phyloP scores from a whole-genome alignment of 352 stramenopile species.

The Globisporangium recalcitrans region DNA sequence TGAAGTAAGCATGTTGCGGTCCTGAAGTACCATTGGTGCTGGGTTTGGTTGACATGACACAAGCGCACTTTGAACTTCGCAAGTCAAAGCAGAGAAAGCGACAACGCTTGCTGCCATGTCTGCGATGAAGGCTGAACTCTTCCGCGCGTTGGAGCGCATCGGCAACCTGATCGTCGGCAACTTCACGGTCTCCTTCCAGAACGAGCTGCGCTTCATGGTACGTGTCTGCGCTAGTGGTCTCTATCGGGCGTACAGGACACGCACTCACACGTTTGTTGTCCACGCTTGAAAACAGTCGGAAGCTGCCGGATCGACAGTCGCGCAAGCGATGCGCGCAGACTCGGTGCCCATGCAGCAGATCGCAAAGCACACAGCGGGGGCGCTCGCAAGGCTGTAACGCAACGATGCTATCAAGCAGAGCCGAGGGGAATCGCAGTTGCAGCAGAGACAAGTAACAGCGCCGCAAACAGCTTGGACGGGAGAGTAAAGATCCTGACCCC shows the following conservation, averaged over 20 bases:
- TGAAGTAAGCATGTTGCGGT: neutral
- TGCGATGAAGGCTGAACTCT: slow-evolving; percentile 60
- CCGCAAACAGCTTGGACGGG: too few species aligned
- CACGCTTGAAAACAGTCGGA: slow-evolving; percentile 37
- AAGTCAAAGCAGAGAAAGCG: neutral
- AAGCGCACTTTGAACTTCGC: neutral
- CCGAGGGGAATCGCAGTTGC: neutral
- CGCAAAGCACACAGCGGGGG: slow-evolving; percentile 62
- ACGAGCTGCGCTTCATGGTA: slow-evolving; percentile 86
- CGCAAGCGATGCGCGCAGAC: slow-evolving; percentile 56
- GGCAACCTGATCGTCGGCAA: slow-evolving; percentile 75
- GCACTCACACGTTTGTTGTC: neutral
- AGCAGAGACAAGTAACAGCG: neutral
- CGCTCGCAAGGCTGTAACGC: slow-evolving; percentile 52
- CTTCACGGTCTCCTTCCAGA: slow-evolving; percentile 81
- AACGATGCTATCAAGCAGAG: neutral
- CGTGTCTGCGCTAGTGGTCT: neutral
- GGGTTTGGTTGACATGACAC: slow-evolving; percentile 8
- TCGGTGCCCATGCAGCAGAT: slow-evolving; percentile 70
- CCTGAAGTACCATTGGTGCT: neutral
- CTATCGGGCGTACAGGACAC: neutral
- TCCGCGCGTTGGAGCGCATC: slow-evolving; percentile 53
- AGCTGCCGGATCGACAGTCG: slow-evolving; percentile 51
- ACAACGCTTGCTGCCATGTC: neutral
- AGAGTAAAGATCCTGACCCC: neutral